Base-by-base conservation (phyloP, 164 flowering plant genomes). In the Annona cherimola region DNA sequence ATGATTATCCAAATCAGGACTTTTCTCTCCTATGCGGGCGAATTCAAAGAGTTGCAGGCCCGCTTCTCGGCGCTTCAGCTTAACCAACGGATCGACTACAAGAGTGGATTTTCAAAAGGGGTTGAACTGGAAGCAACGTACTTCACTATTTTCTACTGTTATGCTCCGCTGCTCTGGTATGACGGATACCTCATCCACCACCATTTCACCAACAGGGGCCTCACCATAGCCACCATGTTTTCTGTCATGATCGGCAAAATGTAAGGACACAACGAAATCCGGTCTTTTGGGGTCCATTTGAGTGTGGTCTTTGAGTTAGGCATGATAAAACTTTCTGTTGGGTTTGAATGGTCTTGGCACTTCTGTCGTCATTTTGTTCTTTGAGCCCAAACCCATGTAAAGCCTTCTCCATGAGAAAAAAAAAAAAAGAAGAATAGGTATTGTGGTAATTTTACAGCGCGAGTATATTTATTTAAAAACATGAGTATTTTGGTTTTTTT, bases 191-290 rank as follows among this genome's bases (percentile, higher is more conserved):
- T 95, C 8, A 97, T 95, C 64, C 78, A 98, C 74, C 97, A 90
- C 66, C 86, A 87, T 61, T 84, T 73, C 77, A 95, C 99, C 72
- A 91, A 95, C 73, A 98, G 99, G 67, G 99, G 99, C 39, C 91
- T 92, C 12, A 98, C 99, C 76, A 92, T 95, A 42, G 84, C 99
- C 60, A 95, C 99, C 72, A 93, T 93, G 97, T 95, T 95, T 70
- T 83, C 97, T 0, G 99, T 95, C 43, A 93, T 93, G 98, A 84
- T 95, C 8, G 99, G 99, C 35, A 97, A 98, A 81, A 76, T 95
- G 99, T 95, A 83, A 88, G 97, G n/a, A n/a, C n/a, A n/a, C n/a
- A n/a, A n/a, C n/a, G n/a, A n/a, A n/a, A n/a, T n/a, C n/a, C n/a
- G n/a, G n/a, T n/a, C n/a, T n/a, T n/a, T n/a, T n/a, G n/a, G n/a